Base-by-base conservation (phyloP, 805 yeast species). In the Monosporozyma servazzii region DNA sequence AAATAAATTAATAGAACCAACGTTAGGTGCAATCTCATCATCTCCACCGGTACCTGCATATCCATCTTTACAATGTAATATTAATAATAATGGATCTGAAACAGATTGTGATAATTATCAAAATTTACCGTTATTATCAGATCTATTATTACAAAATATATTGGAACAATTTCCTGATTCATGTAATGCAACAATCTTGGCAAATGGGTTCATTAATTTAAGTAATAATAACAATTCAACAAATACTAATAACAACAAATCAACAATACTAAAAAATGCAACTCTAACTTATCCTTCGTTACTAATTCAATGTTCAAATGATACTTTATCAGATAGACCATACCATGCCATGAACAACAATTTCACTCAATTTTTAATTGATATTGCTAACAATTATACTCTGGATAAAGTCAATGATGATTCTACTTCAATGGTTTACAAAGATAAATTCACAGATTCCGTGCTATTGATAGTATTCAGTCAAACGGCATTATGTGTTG, bases 401-500 rank as follows among this genome's bases (percentile, higher is more conserved):
- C 18, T 5, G 4, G 31, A 33, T 18, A 21, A 17, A 18, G 25
- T 23, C 3, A 33, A 0, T 13, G 45, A 51, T 45, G 51, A 54
- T 44, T 15, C 50, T 6, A 27, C 37, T 0, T 25, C 42, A 3
- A 46, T 55, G 27, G 45, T 60, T 20, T 40, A 54, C 3, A 69
- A 63, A 51, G 77, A 75, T 50, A 52, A 58, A 1, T 75, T 74
- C 50, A 54, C 58, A 3, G 62, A 66, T 23, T 70, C 78, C 15
- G 70, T 73, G 45, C 63, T 74, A 2, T 63, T 74, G 42, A 66
- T 81, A 3, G 66, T 77, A 44, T 81, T 79, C 65, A 75, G 76
- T n/a, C 61, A 76, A 3, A 73, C 79, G 50, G 79, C 82, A 0
- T 71, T 78, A 18, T 79, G 80, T 53, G 78, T 80, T 5, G 75